A percentile compares a stretch with the other conserved stretches of the same genome.
phyloP scores from a whole-genome alignment of 225 moss, liverwort and hornwort genomes.

The Rhytidiadelphus loreus region DNA sequence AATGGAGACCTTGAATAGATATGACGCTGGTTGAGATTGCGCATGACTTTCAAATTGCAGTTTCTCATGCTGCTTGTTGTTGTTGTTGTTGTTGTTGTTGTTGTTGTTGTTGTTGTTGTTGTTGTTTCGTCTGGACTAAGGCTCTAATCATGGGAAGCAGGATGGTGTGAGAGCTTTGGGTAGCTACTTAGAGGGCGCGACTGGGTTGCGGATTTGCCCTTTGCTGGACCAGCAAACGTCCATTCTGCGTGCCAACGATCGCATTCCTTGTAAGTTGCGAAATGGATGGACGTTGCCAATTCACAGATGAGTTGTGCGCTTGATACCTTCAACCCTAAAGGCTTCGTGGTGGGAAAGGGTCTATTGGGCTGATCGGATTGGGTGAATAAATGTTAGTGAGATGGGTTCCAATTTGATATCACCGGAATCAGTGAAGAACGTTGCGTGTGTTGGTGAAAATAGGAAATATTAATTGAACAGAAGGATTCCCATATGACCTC shows the following conservation, averaged over 20 bases:
- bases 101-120: neutral
- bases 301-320: neutral
- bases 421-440: neutral
- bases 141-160: conserved; percentile 9
- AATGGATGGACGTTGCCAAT: neutral
- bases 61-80: neutral
- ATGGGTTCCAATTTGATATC: neutral
- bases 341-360: neutral
- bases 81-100: neutral
- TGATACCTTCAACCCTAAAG: neutral
- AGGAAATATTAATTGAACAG: neutral
- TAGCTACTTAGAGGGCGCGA: conserved; percentile 64
- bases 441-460: neutral
- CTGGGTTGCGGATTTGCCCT: conserved; percentile 70
- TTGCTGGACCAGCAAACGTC: conserved; percentile 82
- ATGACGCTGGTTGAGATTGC: neutral
- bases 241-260: conserved; percentile 43
- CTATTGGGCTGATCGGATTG: neutral
- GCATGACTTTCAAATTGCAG: neutral
- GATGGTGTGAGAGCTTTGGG: conserved; percentile 75
- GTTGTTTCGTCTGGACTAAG: neutral
- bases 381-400: neutral
- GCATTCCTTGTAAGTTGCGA: conserved; percentile 63
- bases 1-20: neutral
- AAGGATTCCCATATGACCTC: neutral